These are phyloP conservation scores for Hypoxylon sp. DNA, from an alignment of 2,329 filamentous ascomycete genomes.

Conservation along the genomic window DNA sequence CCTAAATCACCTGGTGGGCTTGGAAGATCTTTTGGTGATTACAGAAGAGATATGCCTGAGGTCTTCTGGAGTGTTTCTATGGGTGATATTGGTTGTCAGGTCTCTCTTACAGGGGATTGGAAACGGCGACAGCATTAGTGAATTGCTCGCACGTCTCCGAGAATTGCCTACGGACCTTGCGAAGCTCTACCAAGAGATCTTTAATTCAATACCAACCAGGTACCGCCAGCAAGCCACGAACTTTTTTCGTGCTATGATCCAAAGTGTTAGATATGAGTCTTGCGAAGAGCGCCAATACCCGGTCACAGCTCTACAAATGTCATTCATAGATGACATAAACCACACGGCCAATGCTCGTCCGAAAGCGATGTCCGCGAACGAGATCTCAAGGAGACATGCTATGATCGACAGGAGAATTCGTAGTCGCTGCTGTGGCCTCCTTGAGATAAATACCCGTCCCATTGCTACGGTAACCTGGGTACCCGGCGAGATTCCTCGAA, in stretches of 20 bases:
- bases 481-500: too few relatives aligned
- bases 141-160: neutral
- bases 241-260: neutral
- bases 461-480: neutral
- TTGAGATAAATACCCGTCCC: neutral
- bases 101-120: conserved; percentile 21
- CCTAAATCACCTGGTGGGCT: neutral
- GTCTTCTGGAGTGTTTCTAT: conserved; percentile 42
- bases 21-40: neutral
- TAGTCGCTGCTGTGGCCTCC: neutral
- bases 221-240: neutral
- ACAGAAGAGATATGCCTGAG: neutral
- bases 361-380: neutral
- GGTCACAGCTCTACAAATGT: neutral
- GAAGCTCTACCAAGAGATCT: neutral
- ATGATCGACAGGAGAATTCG: neutral
- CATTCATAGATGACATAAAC: neutral
- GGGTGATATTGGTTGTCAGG: conserved; percentile 39
- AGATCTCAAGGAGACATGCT: neutral
- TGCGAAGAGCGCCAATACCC: neutral
- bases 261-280: neutral
- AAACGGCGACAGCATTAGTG: neutral
- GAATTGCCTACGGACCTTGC: conserved; percentile 1
- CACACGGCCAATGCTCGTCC: neutral
- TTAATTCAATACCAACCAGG: neutral